These are phyloP conservation scores for Calonectria pteridis DNA, from an alignment of 2,329 filamentous ascomycete species.

Conservation along the genomic window DNA sequence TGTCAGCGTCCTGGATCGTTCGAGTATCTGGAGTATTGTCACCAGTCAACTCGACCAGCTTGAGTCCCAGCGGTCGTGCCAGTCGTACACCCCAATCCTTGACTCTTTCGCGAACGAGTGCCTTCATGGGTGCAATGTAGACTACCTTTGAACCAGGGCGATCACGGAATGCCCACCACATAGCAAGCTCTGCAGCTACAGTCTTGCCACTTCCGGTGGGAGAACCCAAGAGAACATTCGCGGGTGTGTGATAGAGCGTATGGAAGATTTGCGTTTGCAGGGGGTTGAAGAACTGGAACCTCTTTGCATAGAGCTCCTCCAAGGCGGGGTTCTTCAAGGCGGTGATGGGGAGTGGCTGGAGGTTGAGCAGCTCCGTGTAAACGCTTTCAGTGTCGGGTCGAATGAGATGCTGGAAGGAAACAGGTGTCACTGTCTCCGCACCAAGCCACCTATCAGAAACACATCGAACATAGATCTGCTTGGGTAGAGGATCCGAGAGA, in stretches of 20 bases:
- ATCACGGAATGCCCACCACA: conserved; percentile 99
- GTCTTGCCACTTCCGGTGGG: conserved; percentile 98
- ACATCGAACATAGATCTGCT: conserved; percentile 94
- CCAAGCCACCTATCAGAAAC: conserved; percentile 97
- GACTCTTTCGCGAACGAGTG: conserved; percentile 94
- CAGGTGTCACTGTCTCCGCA: conserved; percentile 92
- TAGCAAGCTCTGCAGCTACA: conserved; percentile 92
- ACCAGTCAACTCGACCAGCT: conserved; percentile 92
- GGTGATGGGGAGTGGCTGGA: conserved; percentile 89
- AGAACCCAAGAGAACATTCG: conserved; percentile 94
- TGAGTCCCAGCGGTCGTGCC: conserved; percentile 85
- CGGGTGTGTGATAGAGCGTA: conserved; percentile 90
- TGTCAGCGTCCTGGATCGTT: conserved; percentile 94
- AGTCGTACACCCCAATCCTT: conserved; percentile 93
- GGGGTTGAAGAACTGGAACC: conserved; percentile 97
- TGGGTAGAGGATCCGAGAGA: conserved; percentile 89
- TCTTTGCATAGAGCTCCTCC: conserved; percentile 88
- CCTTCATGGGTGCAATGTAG: conserved; percentile 99
- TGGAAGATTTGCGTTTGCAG: conserved; percentile 99
- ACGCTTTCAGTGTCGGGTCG: conserved; percentile 97
- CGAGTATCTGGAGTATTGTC: conserved; percentile 98
- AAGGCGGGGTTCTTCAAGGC: conserved; percentile 89
- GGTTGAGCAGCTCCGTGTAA: conserved; percentile 92
- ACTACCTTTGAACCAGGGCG: conserved; percentile 96
- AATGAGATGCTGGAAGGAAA: conserved; percentile 98